Evolutionary conservation across 2,329 filamentous ascomycete species (phyloP).

Genomic region (Teratosphaeria nubilosa): DNA sequence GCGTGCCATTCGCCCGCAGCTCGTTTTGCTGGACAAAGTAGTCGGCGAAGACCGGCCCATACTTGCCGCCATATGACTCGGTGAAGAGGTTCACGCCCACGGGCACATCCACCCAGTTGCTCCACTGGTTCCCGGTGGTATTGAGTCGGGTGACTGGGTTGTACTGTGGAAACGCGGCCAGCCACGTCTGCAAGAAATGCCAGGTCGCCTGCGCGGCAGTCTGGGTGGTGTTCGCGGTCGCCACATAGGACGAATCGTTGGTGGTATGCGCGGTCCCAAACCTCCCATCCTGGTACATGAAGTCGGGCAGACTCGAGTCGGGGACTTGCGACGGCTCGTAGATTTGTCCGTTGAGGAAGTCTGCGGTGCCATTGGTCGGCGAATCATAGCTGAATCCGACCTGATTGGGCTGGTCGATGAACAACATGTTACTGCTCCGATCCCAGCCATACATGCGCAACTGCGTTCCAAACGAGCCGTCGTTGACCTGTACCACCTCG

Average conservation of each 20-base stretch:
- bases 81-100: slow-evolving; percentile 48
- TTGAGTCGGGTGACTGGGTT: slow-evolving; percentile 33
- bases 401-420: slow-evolving; percentile 56
- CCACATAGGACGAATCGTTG: slow-evolving; percentile 21
- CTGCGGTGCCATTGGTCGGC: slow-evolving; percentile 32
- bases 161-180: slow-evolving; percentile 33
- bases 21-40: slow-evolving; percentile 53
- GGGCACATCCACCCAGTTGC: slow-evolving; percentile 9
- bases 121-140: slow-evolving; percentile 41
- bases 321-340: slow-evolving; percentile 34
- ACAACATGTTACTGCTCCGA: slow-evolving; percentile 54
- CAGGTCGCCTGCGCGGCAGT: slow-evolving; percentile 42
- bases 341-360: slow-evolving; percentile 28
- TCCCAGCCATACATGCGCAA: slow-evolving; percentile 51
- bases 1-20: slow-evolving; percentile 40
- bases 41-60: slow-evolving; percentile 54
- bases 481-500: slow-evolving; percentile 25
- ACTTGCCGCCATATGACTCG: slow-evolving; percentile 49
- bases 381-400: slow-evolving; percentile 49
- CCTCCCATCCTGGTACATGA: slow-evolving; percentile 51
- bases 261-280: slow-evolving; percentile 42
- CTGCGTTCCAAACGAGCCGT: slow-evolving; percentile 23
- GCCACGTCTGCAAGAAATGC: slow-evolving; percentile 54
- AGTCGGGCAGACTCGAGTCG: slow-evolving; percentile 41
- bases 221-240: slow-evolving; percentile 25